These are phyloP conservation scores for Euphrasia confusa DNA, from an alignment of 257 asterid genomes.

Conservation along the genomic window DNA sequence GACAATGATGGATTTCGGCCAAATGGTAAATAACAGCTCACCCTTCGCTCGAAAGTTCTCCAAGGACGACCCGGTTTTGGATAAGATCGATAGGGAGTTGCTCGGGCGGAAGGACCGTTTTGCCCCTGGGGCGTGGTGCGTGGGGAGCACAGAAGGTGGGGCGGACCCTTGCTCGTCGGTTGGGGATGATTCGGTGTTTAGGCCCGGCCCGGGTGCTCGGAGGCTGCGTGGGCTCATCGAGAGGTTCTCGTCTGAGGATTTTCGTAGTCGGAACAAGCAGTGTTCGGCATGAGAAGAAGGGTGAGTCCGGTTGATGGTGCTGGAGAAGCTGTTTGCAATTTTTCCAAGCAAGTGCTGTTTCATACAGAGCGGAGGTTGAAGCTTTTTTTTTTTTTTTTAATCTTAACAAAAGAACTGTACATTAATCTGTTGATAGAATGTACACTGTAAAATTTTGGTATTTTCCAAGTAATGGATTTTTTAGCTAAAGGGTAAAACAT, in stretches of 20 bases:
- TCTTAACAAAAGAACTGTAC: slow-evolving; percentile 34
- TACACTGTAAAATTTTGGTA: slow-evolving; percentile 27
- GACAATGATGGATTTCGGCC: slow-evolving; percentile 57
- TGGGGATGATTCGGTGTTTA: slow-evolving; percentile 68
- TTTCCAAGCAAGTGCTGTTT: slow-evolving; percentile 37
- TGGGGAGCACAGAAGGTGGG: slow-evolving; percentile 59
- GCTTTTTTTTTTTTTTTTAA: background rate
- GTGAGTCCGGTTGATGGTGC: slow-evolving; percentile 21
- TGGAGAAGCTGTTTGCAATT: slow-evolving; percentile 33
- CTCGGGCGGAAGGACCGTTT: slow-evolving; percentile 67
- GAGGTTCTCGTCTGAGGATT: slow-evolving; percentile 58
- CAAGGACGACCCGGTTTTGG: slow-evolving; percentile 72
- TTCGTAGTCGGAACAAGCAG: slow-evolving; percentile 41
- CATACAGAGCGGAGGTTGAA: slow-evolving; percentile 16
- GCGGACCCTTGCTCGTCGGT: slow-evolving; percentile 64
- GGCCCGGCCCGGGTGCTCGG: slow-evolving; percentile 76
- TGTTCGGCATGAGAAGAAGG: slow-evolving; percentile 39
- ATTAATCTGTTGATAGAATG: slow-evolving; percentile 32
- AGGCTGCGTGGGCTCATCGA: slow-evolving; percentile 53
- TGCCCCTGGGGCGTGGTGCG: slow-evolving; percentile 86
- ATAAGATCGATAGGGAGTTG: slow-evolving; percentile 74
- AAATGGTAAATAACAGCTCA: slow-evolving; percentile 91
- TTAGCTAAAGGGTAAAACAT: background rate
- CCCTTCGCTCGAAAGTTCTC: slow-evolving; percentile 88
- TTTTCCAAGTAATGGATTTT: background rate